Conservation (phyloP, 352 stramenopile genomes). For the Pythium aristosporum region DNA sequence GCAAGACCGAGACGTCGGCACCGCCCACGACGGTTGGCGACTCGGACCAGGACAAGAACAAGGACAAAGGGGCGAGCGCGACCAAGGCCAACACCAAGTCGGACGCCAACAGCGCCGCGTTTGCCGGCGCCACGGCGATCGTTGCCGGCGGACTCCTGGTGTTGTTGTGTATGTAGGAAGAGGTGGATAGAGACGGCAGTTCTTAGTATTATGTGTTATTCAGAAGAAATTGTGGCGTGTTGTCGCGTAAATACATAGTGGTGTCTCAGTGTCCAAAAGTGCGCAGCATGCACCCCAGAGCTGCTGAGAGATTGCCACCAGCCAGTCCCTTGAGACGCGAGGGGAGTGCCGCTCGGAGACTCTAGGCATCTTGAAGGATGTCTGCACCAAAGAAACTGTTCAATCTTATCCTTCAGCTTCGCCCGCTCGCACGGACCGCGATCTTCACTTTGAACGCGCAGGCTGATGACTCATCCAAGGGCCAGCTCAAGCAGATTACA, state of each 20-base stretch:
- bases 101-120: slow-evolving; percentile 8
- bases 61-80: not conserved
- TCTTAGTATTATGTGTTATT: too few relatives aligned
- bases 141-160: slow-evolving; percentile 4
- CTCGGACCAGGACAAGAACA: slow-evolving; percentile 1
- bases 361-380: too few relatives aligned
- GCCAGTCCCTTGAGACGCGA: too few relatives aligned
- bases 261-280: too few relatives aligned
- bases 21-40: slow-evolving; percentile 1
- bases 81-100: slow-evolving; percentile 23
- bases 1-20: not conserved
- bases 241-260: too few relatives aligned
- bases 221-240: too few relatives aligned
- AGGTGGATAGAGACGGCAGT: not conserved
- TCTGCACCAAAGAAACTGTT: too few relatives aligned
- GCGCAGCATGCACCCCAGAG: too few relatives aligned
- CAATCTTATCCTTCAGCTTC: too few relatives aligned
- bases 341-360: too few relatives aligned
- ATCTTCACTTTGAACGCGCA: not conserved
- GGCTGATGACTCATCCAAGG: not conserved
- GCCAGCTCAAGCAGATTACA: not conserved
- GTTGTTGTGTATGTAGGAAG: slow-evolving; percentile 14
- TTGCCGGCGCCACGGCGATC: slow-evolving; percentile 14
- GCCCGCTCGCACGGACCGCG: too few relatives aligned
- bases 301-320: too few relatives aligned